Percentiles rank a stretch among this genome's conserved stretches.
phyloP scores from a whole-genome alignment of 148 eudicot genomes.

The Dysphania ambrosioides region DNA sequence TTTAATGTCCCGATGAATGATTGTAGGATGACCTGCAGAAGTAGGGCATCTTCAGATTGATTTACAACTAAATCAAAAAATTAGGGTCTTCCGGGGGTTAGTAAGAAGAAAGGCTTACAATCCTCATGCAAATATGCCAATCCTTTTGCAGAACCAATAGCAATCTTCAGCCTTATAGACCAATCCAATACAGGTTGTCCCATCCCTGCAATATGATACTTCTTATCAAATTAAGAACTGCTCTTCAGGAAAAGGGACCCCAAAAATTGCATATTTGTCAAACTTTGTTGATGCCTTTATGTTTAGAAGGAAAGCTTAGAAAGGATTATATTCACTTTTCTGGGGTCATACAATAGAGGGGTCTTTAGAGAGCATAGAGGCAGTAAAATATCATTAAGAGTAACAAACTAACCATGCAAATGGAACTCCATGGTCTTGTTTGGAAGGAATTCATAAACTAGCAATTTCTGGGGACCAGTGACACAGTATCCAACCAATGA shows the following conservation, averaged over 20 bases:
- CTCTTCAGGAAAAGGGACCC: constrained; percentile 3
- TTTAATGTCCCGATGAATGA: constrained; percentile 77
- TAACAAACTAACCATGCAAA: constrained; percentile 58
- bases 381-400: constrained; percentile 4
- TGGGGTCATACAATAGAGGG: neutral
- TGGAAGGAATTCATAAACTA: constrained; percentile 85
- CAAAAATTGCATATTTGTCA: neutral
- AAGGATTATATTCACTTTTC: neutral
- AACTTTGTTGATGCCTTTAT: neutral
- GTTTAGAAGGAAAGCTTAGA: neutral
- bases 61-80: neutral
- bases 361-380: neutral
- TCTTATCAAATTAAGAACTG: constrained; percentile 18
- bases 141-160: constrained; percentile 67
- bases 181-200: constrained; percentile 51
- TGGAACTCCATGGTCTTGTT: constrained; percentile 88
- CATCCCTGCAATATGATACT: constrained; percentile 39
- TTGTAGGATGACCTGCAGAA: constrained; percentile 76
- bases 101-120: constrained; percentile 41
- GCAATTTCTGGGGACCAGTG: constrained; percentile 66
- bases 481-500: constrained; percentile 89
- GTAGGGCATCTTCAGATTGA: constrained; percentile 13
- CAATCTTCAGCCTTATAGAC: constrained; percentile 51
- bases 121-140: constrained; percentile 65
- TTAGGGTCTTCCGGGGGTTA: neutral